phyloP scores from a whole-genome alignment of 352 stramenopile species.

The Phytophthora fragariae region DNA sequence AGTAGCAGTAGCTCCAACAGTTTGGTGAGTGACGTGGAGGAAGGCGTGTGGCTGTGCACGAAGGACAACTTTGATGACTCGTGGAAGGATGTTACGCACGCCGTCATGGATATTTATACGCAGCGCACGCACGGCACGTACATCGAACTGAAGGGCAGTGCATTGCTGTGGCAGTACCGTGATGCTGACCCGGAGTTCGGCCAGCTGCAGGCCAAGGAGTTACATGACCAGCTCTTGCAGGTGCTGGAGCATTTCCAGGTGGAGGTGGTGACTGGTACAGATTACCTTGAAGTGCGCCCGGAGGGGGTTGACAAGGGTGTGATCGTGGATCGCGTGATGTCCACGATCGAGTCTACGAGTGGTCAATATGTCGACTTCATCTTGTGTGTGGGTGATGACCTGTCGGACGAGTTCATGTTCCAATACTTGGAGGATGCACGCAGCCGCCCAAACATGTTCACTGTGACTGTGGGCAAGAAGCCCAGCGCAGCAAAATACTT shows the following conservation, averaged over 20 bases:
- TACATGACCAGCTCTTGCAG: conserved; percentile 97
- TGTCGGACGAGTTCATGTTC: conserved; percentile 99
- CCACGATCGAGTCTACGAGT: conserved; percentile 83
- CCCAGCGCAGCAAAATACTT: conserved; percentile 97
- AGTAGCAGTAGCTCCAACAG: conserved; percentile 34
- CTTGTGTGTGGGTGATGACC: conserved; percentile 97
- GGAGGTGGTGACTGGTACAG: conserved; percentile 91
- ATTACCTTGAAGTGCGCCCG: conserved; percentile 95
- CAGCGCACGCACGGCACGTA: conserved; percentile 99
- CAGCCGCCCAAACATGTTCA: conserved; percentile 88
- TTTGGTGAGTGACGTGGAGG: conserved; percentile 42
- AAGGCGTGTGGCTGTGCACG: conserved; percentile 84
- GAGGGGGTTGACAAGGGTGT: conserved; percentile 99
- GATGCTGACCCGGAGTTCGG: conserved; percentile 99
- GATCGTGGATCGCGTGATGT: conserved; percentile 96
- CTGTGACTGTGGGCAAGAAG: conserved; percentile 98
- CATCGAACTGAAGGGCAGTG: conserved; percentile 99
- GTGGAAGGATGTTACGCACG: conserved; percentile 97
- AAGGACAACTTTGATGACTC: conserved; percentile 94
- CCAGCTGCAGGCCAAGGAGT: conserved; percentile 97
- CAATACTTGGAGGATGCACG: conserved; percentile 83
- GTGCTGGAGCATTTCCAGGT: conserved; percentile 96
- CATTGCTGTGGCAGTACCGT: conserved; percentile 99
- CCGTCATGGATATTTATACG: conserved; percentile 99
- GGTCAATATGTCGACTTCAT: conserved; percentile 95